Base-by-base conservation (phyloP, 2,329 filamentous ascomycete genomes). In the Sclerotinia spermophila region DNA sequence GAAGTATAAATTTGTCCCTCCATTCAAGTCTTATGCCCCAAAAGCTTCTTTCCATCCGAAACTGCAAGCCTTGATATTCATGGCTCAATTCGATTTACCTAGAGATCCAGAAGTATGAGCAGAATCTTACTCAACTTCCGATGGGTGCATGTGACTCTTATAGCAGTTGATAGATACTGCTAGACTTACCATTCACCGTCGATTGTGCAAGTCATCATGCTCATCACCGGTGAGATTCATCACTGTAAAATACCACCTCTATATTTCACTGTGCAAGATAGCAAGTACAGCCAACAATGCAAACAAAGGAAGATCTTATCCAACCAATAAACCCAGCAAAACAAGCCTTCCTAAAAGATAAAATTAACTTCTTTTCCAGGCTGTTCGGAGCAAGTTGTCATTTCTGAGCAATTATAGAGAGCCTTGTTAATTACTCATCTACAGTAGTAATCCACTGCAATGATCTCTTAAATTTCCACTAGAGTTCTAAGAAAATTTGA, bases 401-500 rank as follows among this genome's bases (percentile, higher is more conserved):
- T 53, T 27, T 5, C 15, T 27, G n/a, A 5, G 13, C 2, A 30
- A 27, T 27, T 4, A 7, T 17, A 0, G 5, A 13, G 48, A 1
- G n/a, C 5, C n/a, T n/a, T n/a, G 5, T 27, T 8, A 27, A 17
- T 15, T 51, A 3, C 13, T 8, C 13, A 17, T 15, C 1, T 0
- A 13, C 3, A 48, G 4, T 48, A n/a, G 10, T n/a, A 13, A 24
- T n/a, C n/a, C n/a, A n/a, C n/a, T n/a, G n/a, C n/a, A 45, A 48
- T n/a, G 21, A 6, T 24, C 5, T 5, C 24, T 27, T 8, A 15
- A 5, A 13, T 3, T 53, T 53, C 6, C 13, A 27, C 17, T 0
- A 15, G 24, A 27, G n/a, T 5, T 7, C 0, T 17, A n/a, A n/a
- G 24, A n/a, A 11, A 13, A 11, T 0, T 51, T 51, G 2, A 1